Percentiles rank a stretch among this genome's conserved stretches.
Conservation (phyloP, 148 eudicot species). For the Polygonum aviculare region DNA sequence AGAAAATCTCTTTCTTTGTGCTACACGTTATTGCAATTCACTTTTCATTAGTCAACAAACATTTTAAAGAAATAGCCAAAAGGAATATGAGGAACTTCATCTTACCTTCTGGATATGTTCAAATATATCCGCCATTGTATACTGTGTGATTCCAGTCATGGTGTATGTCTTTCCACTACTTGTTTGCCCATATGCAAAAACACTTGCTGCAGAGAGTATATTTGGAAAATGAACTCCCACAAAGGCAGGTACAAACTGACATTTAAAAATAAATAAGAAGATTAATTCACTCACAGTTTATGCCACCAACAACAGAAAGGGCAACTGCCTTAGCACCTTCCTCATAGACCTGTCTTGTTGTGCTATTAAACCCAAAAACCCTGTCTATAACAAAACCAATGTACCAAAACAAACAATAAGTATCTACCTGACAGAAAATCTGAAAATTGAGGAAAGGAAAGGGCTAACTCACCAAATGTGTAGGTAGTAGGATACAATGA, state of each 20-base stretch:
- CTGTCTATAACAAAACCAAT: conserved; percentile 47
- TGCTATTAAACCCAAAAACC: conserved; percentile 62
- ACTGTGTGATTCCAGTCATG: conserved; percentile 93
- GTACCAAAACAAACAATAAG: conserved; percentile 16
- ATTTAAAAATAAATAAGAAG: not conserved
- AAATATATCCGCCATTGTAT: conserved; percentile 73
- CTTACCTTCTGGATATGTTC: conserved; percentile 74
- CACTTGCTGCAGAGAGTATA: conserved; percentile 54
- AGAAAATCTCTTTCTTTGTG: conserved; percentile 70
- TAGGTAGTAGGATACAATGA: conserved; percentile 78
- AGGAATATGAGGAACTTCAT: not conserved
- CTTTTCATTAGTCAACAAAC: not conserved
- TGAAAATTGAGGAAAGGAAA: not conserved
- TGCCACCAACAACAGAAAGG: conserved; percentile 72
- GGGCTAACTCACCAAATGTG: conserved; percentile 63
- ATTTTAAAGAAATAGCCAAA: not conserved
- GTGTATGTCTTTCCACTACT: conserved; percentile 98
- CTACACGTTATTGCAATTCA: conserved; percentile 33
- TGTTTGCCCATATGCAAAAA: conserved; percentile 97
- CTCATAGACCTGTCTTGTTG: conserved; percentile 84
- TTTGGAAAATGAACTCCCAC: not conserved
- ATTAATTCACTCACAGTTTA: conserved; percentile 64
- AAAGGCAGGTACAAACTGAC: conserved; percentile 4
- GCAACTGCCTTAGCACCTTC: conserved; percentile 89
- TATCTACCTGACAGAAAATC: not conserved